phyloP scores from a whole-genome alignment of 2,329 filamentous ascomycete species.

The Dendrostoma leiphaemia region DNA sequence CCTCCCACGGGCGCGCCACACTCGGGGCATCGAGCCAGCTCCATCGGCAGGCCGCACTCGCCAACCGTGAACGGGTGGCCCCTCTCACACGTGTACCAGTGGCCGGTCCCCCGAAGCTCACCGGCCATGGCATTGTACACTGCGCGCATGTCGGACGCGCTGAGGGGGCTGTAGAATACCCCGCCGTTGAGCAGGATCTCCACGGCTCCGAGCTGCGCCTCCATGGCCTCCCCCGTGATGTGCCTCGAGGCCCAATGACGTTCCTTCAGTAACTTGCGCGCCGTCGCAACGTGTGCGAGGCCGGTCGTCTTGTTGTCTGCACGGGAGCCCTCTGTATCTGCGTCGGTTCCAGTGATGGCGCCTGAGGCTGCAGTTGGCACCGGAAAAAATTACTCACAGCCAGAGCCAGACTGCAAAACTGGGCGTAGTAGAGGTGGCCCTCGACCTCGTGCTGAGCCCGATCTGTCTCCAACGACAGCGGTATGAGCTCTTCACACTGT shows the following conservation, averaged over 20 bases:
- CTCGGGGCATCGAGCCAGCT: constrained; percentile 59
- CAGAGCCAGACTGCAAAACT: constrained; percentile 44
- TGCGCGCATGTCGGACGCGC: constrained; percentile 47
- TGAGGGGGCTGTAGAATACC: constrained; percentile 48
- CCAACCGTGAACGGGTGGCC: constrained; percentile 63
- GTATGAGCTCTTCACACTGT: constrained; percentile 40
- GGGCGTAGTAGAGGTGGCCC: constrained; percentile 47
- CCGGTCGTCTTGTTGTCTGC: neutral
- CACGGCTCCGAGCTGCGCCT: constrained; percentile 43
- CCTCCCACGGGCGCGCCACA: constrained; percentile 60
- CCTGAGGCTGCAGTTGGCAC: neutral
- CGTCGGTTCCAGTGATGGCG: neutral
- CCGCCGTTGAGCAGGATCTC: constrained; percentile 43
- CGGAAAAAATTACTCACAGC: constrained; percentile 13
- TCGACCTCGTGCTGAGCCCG: constrained; percentile 46
- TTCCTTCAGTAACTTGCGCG: constrained; percentile 20
- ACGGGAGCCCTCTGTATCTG: neutral
- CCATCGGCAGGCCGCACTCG: constrained; percentile 66
- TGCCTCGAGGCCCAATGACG: constrained; percentile 25
- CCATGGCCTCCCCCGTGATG: constrained; percentile 34
- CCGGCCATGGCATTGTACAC: constrained; percentile 50
- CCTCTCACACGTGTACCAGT: constrained; percentile 61
- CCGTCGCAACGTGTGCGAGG: constrained; percentile 20
- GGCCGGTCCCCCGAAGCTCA: constrained; percentile 51
- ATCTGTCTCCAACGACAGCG: constrained; percentile 31